Conservation (phyloP, 2,329 filamentous ascomycete species). For the Apiospora arundinis region DNA sequence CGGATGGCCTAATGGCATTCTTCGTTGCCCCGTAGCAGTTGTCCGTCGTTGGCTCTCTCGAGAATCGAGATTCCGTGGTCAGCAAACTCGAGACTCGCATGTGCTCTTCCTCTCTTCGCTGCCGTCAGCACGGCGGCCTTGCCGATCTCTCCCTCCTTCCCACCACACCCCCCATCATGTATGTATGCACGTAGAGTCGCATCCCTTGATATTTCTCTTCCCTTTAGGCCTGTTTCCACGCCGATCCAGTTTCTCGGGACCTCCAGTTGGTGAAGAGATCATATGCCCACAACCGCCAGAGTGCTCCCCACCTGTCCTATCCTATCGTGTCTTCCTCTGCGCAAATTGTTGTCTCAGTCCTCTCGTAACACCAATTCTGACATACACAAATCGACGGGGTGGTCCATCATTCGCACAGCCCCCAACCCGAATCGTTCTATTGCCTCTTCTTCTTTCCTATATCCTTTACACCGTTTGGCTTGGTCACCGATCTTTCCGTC, state of each 20-base stretch:
- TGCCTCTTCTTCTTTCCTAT: not conserved
- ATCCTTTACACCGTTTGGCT: not conserved
- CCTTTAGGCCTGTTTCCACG: not conserved
- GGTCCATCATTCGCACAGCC: not conserved
- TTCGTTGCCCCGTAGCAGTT: conserved; percentile 5
- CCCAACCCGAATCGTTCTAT: not conserved
- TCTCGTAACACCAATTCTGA: conserved; percentile 2
- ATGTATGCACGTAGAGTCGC: conserved; percentile 18
- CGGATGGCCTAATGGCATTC: conserved; percentile 2
- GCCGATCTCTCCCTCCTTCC: conserved; percentile 15
- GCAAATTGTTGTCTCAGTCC: not conserved
- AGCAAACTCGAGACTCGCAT: not conserved
- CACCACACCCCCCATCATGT: conserved; percentile 1
- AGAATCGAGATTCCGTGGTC: conserved; percentile 15
- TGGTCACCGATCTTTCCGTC: not conserved
- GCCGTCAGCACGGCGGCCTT: conserved; percentile 11
- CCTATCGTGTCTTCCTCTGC: not conserved
- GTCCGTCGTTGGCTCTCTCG: conserved; percentile 6
- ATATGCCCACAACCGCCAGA: not conserved
- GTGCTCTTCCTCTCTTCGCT: conserved; percentile 1
- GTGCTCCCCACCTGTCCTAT: not conserved
- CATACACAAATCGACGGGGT: conserved; percentile 5
- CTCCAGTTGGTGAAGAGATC: conserved; percentile 8
- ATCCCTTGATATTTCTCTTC: not conserved
- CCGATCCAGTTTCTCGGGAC: conserved; percentile 16